These are phyloP conservation scores for Helianthus tuberosus DNA, from an alignment of 129 eudicot genomes.

Conservation along the genomic window DNA sequence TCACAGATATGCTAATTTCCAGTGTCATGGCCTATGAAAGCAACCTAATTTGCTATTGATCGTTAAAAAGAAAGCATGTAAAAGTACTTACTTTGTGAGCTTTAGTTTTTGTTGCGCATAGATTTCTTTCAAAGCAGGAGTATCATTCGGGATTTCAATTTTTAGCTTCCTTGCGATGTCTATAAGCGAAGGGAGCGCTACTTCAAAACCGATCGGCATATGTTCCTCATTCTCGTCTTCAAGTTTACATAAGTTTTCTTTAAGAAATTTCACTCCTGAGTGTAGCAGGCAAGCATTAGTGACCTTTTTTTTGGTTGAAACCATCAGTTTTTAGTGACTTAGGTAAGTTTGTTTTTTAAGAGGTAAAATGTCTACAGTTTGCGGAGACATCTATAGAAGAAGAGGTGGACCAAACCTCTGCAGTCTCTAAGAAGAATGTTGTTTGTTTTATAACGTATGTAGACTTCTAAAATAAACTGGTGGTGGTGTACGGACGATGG, in stretches of 20 bases:
- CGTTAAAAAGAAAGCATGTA: not conserved
- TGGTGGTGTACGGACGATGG: too few relatives aligned
- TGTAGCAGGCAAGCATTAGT: not conserved
- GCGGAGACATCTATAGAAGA: too few relatives aligned
- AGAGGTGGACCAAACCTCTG: too few relatives aligned
- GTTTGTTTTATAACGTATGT: too few relatives aligned
- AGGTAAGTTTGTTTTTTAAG: too few relatives aligned
- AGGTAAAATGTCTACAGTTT: too few relatives aligned
- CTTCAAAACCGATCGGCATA: conserved; percentile 98
- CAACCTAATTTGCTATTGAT: conserved; percentile 2
- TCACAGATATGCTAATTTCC: conserved; percentile 8
- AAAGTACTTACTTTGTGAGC: conserved; percentile 69
- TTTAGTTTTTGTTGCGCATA: conserved; percentile 68
- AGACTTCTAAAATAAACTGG: too few relatives aligned
- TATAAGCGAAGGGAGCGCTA: conserved; percentile 88
- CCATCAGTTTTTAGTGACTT: conserved; percentile 7
- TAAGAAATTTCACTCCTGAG: conserved; percentile 61
- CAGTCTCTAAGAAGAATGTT: too few relatives aligned
- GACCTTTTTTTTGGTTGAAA: not conserved
- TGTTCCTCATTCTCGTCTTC: conserved; percentile 77
- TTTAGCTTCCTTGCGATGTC: conserved; percentile 63
- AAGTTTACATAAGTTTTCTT: conserved; percentile 60
- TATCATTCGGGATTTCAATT: conserved; percentile 61
- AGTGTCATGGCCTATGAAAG: not conserved
- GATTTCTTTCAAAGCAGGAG: conserved; percentile 65